These are phyloP conservation scores for Pseudocercospora macadamiae DNA, from an alignment of 2,329 filamentous ascomycete genomes.

Conservation along the genomic window DNA sequence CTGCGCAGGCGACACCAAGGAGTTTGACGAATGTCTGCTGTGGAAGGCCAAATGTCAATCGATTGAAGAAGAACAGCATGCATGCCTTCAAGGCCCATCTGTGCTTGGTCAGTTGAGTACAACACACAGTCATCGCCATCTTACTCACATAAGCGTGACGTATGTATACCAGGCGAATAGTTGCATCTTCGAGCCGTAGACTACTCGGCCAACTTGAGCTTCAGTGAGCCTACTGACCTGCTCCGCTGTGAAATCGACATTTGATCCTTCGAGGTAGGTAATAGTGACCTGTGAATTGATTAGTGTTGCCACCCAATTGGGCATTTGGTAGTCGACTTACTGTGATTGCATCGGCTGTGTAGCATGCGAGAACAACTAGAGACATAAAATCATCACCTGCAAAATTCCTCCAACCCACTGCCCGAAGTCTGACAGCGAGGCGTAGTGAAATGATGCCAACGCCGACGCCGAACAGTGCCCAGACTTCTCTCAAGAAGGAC, in stretches of 20 bases:
- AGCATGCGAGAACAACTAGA: constrained; percentile 40
- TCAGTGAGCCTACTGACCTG: constrained; percentile 32
- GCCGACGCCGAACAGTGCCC: constrained; percentile 38
- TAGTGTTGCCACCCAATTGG: too few species aligned
- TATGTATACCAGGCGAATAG: constrained; percentile 44
- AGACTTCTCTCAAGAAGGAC: constrained; percentile 27
- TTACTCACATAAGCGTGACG: constrained; percentile 18
- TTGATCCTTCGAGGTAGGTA: constrained; percentile 35
- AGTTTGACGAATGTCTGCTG: constrained; percentile 38
- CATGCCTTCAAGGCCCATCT: constrained; percentile 32
- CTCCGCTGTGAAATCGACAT: constrained; percentile 32
- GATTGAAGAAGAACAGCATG: constrained; percentile 37
- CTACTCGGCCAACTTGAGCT: constrained; percentile 35
- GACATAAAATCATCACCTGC: constrained; percentile 46
- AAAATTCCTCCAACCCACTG: constrained; percentile 43
- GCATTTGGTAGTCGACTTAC: too few species aligned
- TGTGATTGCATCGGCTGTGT: constrained; percentile 41
- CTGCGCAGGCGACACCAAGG: constrained; percentile 31
- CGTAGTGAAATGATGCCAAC: constrained; percentile 38
- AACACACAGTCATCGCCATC: constrained; percentile 4
- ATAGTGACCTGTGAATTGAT: constrained; percentile 27
- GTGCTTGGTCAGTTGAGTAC: constrained; percentile 36
- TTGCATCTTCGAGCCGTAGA: constrained; percentile 43
- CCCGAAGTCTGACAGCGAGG: constrained; percentile 42
- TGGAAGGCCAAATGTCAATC: constrained; percentile 39